phyloP scores from a whole-genome alignment of 2,329 filamentous ascomycete genomes.

The Paecilomyces dactylethromorphus region DNA sequence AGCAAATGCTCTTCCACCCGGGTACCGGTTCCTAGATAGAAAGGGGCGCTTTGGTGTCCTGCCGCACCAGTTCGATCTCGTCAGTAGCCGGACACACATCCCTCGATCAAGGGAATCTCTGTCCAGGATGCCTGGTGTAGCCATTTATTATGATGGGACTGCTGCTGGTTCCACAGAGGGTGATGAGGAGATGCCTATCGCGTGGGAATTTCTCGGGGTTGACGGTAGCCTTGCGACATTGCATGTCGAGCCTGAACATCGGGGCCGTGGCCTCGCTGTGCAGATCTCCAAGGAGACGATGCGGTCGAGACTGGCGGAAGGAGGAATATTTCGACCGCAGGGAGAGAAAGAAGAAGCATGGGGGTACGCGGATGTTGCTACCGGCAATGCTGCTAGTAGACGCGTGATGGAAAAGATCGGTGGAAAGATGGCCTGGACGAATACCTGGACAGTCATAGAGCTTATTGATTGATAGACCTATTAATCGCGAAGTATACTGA shows the following conservation, averaged over 20 bases:
- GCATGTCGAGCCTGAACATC: constrained; percentile 37
- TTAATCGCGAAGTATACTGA: neutral
- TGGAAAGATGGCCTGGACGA: constrained; percentile 26
- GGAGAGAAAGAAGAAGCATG: constrained; percentile 14
- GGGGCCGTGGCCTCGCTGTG: constrained; percentile 29
- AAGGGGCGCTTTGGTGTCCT: constrained; percentile 19
- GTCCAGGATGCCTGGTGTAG: constrained; percentile 23
- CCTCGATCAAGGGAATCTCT: constrained; percentile 28
- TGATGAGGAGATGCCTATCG: constrained; percentile 25
- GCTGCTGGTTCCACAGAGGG: neutral
- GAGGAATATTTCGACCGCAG: constrained; percentile 12
- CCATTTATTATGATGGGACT: constrained; percentile 21
- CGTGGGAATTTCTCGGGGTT: constrained; percentile 33
- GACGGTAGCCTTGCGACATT: constrained; percentile 33
- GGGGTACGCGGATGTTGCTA: constrained; percentile 33
- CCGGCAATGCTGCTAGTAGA: constrained; percentile 29
- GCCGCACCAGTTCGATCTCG: constrained; percentile 26
- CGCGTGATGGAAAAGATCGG: constrained; percentile 41
- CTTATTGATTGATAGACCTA: constrained; percentile 7
- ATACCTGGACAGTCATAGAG: constrained; percentile 34
- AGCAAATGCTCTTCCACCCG: constrained; percentile 15
- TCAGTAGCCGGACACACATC: constrained; percentile 33
- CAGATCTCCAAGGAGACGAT: constrained; percentile 26
- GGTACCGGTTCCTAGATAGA: constrained; percentile 24
- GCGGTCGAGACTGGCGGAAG: constrained; percentile 17